These are phyloP conservation scores for Colletotrichum tofieldiae DNA, from an alignment of 2,329 filamentous ascomycete species.

Conservation along the genomic window DNA sequence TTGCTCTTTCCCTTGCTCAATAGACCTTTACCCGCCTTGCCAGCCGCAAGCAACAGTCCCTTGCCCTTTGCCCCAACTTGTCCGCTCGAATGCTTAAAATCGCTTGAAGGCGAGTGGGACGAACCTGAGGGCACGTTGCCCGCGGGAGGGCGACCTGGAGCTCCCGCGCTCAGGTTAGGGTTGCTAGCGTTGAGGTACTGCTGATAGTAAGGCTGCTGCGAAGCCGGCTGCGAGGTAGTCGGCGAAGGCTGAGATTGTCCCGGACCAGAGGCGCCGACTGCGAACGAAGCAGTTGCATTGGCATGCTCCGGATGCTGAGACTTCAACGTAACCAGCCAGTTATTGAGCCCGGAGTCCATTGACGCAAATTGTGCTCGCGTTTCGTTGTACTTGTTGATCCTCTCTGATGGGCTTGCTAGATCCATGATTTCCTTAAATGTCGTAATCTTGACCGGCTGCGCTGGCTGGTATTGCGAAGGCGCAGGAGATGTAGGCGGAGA, in stretches of 20 bases:
- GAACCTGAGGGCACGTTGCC: conserved; percentile 55
- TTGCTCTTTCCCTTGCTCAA: conserved; percentile 93
- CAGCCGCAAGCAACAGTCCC: conserved; percentile 88
- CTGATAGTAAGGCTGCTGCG: conserved; percentile 69
- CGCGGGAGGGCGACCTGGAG: conserved; percentile 49
- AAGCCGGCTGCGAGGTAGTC: conserved; percentile 46
- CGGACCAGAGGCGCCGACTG: conserved; percentile 42
- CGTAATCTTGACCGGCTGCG: conserved; percentile 58
- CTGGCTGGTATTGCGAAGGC: conserved; percentile 41
- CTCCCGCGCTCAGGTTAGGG: conserved; percentile 51
- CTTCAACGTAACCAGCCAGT: conserved; percentile 68
- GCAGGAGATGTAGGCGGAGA: conserved; percentile 43
- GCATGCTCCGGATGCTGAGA: conserved; percentile 65
- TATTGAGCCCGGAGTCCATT: conserved; percentile 81
- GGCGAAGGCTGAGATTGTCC: conserved; percentile 42
- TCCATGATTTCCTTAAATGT: conserved; percentile 85
- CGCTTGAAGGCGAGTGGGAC: conserved; percentile 59
- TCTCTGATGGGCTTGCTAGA: conserved; percentile 75
- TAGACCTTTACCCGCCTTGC: conserved; percentile 90
- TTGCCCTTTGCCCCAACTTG: conserved; percentile 89
- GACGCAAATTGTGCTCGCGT: conserved; percentile 79
- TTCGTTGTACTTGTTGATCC: conserved; percentile 81
- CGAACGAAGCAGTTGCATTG: conserved; percentile 53
- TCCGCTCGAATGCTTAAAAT: conserved; percentile 69
- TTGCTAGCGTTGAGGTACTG: conserved; percentile 69